Conservation (phyloP, 73 alveolate species). For the Tetrahymena malaccensis region DNA sequence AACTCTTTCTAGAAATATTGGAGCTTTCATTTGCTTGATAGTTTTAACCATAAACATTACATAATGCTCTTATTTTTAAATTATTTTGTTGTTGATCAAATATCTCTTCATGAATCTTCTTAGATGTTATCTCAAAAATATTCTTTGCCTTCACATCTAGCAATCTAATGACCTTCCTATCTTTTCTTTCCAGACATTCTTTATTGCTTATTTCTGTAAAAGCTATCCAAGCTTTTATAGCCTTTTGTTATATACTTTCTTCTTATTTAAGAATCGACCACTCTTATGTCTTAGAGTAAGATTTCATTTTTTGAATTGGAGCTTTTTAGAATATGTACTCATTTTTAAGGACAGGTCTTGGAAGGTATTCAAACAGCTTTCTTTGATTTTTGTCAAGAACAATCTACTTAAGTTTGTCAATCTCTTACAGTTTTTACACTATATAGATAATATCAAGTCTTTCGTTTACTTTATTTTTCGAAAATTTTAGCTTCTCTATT, state of each 20-base stretch:
- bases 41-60: not conserved
- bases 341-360: not conserved
- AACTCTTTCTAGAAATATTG: not conserved
- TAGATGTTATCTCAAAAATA: not conserved
- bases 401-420: not conserved
- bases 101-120: not conserved
- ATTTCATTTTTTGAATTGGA: not conserved
- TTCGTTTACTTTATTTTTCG: not conserved
- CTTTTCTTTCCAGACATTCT: not conserved
- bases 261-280: not conserved
- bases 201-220: not conserved
- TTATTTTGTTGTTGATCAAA: not conserved
- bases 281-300: not conserved
- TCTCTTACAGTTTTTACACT: not conserved
- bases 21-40: not conserved
- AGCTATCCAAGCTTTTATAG: not conserved
- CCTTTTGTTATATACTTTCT: not conserved
- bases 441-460: not conserved
- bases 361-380: not conserved
- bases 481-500: not conserved
- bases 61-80: not conserved
- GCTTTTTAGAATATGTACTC: not conserved
- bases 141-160: not conserved
- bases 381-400: not conserved
- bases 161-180: not conserved